Evolutionary conservation across 768 basidiomycete genomes (phyloP), one percentile per base, ranked within the genome.

Genomic region (Kondoa malvinella): DNA sequence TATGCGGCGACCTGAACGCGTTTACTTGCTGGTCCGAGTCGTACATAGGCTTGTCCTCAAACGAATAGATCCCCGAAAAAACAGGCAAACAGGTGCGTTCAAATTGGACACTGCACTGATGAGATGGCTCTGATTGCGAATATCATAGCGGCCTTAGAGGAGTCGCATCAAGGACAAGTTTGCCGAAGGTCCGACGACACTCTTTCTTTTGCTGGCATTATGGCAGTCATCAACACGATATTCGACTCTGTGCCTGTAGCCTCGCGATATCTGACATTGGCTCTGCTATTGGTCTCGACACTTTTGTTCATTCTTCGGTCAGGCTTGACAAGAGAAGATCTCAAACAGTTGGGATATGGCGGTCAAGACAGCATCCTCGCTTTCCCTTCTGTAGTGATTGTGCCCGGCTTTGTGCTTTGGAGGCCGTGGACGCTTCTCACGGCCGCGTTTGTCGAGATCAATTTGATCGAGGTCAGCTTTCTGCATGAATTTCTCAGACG

Each of bases 341-440:
- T 14, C 27, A 34, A 16, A 32, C 64, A 30, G 16, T 4, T 57
- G 8, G 32, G 33, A 3, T 65, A 57, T 25, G 64, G 34, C 16
- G 64, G 56, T 3, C n/a, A 17, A 33, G 73, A 74, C 64, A 57
- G 65, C 17, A 59, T 70, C 0, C 56, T 69, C 8, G 67, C 69
- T 29, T 72, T 73, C 32, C 72, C 74, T 1, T 74, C 72, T 70
- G 64, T 75, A 57, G 69, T 71, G 14, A 27, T 74, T 3, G 69
- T 75, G 21, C 72, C 74, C 1, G 71, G 69, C 4, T 67, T 60
- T 4, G 70, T 70, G 27, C 4, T 69, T 12, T 72, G 70, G 66
- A 16, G 56, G 70, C 94, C 94, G 59, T 99, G 95, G 95, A 90
- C 90, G 1, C 82, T 97, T 72, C 78, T 91, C n/a, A 92, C 87